Evolutionary conservation across 441 rosid species (phyloP), one percentile per base, ranked within the genome.

Genomic region (Biscutella auriculata): DNA sequence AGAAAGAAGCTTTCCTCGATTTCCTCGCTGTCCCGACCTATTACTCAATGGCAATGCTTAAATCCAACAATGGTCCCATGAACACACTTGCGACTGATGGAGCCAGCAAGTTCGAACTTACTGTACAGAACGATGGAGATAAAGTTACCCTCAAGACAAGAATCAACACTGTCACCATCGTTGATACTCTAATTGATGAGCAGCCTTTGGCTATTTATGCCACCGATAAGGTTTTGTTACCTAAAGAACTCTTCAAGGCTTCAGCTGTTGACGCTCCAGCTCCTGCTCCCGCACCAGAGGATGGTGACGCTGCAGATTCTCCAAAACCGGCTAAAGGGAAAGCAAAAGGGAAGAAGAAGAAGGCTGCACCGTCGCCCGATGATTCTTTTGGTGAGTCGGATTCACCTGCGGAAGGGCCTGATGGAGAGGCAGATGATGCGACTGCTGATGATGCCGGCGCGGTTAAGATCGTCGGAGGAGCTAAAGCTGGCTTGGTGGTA

Each of bases 81-180:
- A 92, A 84, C 97, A 86, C 95, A 8, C 71, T 92, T 5, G 95
- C 98, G 1, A 92, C 98, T 1, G 88, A 88, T 7, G 97, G 97
- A 33, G 83, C 83, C 10, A 82, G 53, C 59, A 84, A 83, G 73
- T 92, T 65, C n/a, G 94, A 80, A 69, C 73, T 92, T 61, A 86
- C 86, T 0, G 92, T 92, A 6, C 98, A 92, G 66, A 88, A 88
- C 34, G 88, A 92, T 3, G 94, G 95, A 1, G 82, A 82, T 25
- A 65, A 75, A 11, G 80, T 92, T 65, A 84, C 97, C 3, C 61
- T 92, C 30, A 83, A 75, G 84, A 81, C 95, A 55, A 86, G 75
- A 61, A 50, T 81, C 53, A 77, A 69, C 73, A 82, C 97, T 0
- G 97, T 82, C 9, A 78, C 73, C 49, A 77, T 88, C 67, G 55